phyloP scores from a whole-genome alignment of 1,284 basidiomycete species.

The Austroboletus niveus region DNA sequence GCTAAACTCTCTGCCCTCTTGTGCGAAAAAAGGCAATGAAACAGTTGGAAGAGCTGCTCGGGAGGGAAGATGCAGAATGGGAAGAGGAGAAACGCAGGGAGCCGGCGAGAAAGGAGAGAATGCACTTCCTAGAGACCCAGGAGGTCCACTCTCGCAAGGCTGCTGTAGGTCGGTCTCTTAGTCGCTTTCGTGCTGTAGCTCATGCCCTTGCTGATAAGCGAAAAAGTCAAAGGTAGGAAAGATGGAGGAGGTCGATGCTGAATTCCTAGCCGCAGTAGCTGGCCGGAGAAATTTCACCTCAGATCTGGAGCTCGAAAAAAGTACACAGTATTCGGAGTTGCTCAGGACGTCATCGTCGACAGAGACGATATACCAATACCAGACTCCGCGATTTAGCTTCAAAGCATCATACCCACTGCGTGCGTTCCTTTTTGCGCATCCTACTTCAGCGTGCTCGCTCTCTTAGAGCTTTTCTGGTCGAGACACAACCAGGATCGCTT shows the following conservation, averaged over 20 bases:
- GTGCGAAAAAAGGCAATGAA: slow-evolving; percentile 50
- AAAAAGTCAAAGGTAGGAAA: slow-evolving; percentile 83
- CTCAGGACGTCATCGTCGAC: slow-evolving; percentile 83
- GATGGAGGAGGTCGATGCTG: slow-evolving; percentile 85
- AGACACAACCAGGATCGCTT: no score
- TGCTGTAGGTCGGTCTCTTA: slow-evolving; percentile 61
- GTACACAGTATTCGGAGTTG: slow-evolving; percentile 87
- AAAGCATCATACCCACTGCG: slow-evolving; percentile 84
- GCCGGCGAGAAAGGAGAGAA: slow-evolving; percentile 77
- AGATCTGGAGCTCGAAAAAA: slow-evolving; percentile 90
- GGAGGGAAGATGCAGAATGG: slow-evolving; percentile 69
- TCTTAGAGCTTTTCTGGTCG: neutral
- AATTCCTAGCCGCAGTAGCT: slow-evolving; percentile 89
- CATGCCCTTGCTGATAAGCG: slow-evolving; percentile 54
- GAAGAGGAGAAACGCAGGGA: slow-evolving; percentile 76
- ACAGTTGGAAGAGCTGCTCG: slow-evolving; percentile 59
- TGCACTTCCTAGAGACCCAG: slow-evolving; percentile 86
- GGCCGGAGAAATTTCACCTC: slow-evolving; percentile 89
- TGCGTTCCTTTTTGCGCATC: neutral
- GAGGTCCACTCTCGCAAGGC: slow-evolving; percentile 86
- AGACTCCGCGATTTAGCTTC: slow-evolving; percentile 86
- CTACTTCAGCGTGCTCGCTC: no score
- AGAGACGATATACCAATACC: slow-evolving; percentile 60
- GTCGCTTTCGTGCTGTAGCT: neutral
- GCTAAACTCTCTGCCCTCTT: slow-evolving; percentile 68